phyloP scores from a whole-genome alignment of 768 basidiomycete genomes.

The Glaciozyma martinii region DNA sequence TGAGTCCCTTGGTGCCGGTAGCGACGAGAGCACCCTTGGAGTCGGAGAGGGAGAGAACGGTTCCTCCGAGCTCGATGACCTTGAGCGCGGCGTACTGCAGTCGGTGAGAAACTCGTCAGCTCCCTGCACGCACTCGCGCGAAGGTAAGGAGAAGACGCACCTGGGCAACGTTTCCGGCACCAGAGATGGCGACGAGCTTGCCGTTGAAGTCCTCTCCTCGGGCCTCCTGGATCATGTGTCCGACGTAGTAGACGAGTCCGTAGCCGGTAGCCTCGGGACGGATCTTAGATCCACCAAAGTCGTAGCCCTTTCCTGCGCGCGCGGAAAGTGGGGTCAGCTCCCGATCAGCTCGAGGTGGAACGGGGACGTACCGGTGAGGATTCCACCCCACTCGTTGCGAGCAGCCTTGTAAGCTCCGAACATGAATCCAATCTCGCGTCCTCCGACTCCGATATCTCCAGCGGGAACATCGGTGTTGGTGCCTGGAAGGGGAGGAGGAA shows the following conservation, averaged over 20 bases:
- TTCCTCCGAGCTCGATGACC: conserved; percentile 65
- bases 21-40: conserved; percentile 60
- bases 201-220: conserved; percentile 51
- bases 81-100: conserved; percentile 59
- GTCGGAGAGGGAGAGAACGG: conserved; percentile 63
- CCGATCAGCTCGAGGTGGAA: too few species aligned
- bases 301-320: conserved; percentile 24
- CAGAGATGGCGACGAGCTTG: conserved; percentile 44
- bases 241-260: conserved; percentile 43
- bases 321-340: conserved; percentile 45
- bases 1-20: conserved; percentile 47
- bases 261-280: conserved; percentile 53
- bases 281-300: conserved; percentile 50
- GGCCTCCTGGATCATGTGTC: conserved; percentile 52
- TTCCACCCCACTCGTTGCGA: conserved; percentile 57
- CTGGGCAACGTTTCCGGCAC: conserved; percentile 66
- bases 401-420: conserved; percentile 70
- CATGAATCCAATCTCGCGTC: conserved; percentile 64
- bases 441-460: conserved; percentile 65
- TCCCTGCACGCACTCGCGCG: not conserved
- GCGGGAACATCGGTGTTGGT: conserved; percentile 67
- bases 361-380: conserved; percentile 66
- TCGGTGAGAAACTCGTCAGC: not conserved
- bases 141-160: not conserved
- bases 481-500: conserved; percentile 37